These are phyloP conservation scores for Auriscalpium orientale DNA, from an alignment of 768 basidiomycete species.

Conservation along the genomic window DNA sequence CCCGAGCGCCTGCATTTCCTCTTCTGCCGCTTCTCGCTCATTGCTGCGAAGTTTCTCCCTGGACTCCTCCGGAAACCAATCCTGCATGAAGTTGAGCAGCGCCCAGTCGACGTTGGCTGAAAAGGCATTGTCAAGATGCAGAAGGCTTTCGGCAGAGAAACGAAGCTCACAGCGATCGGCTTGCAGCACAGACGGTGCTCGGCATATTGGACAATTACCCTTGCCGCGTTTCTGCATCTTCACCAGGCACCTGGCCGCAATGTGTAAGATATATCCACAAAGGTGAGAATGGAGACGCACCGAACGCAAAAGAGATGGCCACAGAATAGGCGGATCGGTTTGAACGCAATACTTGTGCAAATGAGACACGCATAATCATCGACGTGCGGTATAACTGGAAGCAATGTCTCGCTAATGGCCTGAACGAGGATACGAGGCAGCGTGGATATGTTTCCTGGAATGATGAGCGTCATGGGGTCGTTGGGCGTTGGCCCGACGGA, in stretches of 20 bases:
- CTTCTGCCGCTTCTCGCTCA: constrained; percentile 62
- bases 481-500: background rate
- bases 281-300: constrained; percentile 18
- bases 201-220: constrained; percentile 77
- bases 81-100: constrained; percentile 77
- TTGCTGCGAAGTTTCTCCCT: constrained; percentile 67
- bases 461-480: background rate
- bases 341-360: constrained; percentile 87
- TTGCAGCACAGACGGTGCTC: constrained; percentile 64
- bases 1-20: constrained; percentile 62
- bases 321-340: constrained; percentile 78
- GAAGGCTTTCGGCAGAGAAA: background rate
- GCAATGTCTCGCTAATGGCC: constrained; percentile 71
- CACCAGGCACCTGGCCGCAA: constrained; percentile 51
- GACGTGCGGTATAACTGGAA: constrained; percentile 72
- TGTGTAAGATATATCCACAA: background rate
- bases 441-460: constrained; percentile 21
- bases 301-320: constrained; percentile 74
- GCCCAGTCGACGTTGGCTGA: constrained; percentile 76
- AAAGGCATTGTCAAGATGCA: background rate
- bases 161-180: constrained; percentile 64
- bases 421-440: constrained; percentile 67
- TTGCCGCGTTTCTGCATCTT: constrained; percentile 85
- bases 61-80: constrained; percentile 88
- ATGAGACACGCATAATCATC: constrained; percentile 87